Conservation (phyloP, 2,329 filamentous ascomycete genomes). For the Epichloe hybrida region DNA sequence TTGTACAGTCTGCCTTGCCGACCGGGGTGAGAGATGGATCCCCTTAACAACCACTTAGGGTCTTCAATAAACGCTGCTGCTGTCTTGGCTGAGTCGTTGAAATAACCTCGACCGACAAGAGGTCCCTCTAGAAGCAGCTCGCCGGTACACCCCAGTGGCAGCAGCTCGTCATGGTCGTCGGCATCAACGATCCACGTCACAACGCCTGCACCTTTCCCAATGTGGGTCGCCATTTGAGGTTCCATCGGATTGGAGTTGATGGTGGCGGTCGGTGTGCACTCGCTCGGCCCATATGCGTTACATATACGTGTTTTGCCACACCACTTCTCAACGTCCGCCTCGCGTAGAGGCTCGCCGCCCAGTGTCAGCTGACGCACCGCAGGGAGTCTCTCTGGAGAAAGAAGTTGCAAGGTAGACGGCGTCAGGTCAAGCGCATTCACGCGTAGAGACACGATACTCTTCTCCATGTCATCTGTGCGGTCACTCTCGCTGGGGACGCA, state of each 20-base stretch:
- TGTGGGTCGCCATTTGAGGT: background rate
- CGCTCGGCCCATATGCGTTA: background rate
- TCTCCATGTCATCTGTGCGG: background rate
- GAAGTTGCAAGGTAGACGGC: background rate
- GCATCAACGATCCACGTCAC: conserved; percentile 14
- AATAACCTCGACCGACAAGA: conserved; percentile 34
- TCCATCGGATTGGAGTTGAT: background rate
- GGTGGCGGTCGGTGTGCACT: background rate
- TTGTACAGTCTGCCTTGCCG: conserved; percentile 8
- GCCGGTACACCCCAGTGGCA: conserved; percentile 13
- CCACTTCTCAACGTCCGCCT: background rate
- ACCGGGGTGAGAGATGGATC: background rate
- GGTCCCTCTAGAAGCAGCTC: conserved; percentile 29
- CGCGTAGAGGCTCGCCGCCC: background rate
- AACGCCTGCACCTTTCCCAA: conserved; percentile 4
- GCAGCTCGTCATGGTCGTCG: conserved; percentile 7
- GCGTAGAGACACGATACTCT: background rate
- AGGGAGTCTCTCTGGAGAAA: background rate
- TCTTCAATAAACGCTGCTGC: conserved; percentile 14
- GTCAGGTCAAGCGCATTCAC: background rate
- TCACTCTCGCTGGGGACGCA: background rate
- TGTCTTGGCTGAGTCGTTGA: conserved; percentile 24
- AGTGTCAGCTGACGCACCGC: background rate
- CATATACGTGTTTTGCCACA: background rate
- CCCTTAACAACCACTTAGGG: conserved; percentile 9